These are phyloP conservation scores for Zymoseptoria brevis DNA, from an alignment of 2,329 filamentous ascomycete species.

Conservation along the genomic window DNA sequence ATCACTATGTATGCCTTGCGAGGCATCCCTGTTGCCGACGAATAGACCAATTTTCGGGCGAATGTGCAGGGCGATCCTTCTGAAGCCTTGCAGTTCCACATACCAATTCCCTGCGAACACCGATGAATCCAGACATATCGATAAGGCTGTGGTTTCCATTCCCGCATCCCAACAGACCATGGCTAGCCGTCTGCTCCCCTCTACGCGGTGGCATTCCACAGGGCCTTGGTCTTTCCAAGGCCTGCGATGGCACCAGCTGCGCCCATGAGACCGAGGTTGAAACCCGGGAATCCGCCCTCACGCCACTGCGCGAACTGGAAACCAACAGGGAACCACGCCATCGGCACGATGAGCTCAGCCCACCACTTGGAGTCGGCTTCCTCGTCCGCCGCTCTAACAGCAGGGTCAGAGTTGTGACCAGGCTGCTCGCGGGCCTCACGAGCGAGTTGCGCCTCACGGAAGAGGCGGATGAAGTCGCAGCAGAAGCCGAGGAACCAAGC, in stretches of 20 bases:
- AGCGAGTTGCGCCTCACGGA: slow-evolving; percentile 37
- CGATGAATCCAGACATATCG: neutral
- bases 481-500: slow-evolving; percentile 37
- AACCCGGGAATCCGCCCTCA: slow-evolving; percentile 35
- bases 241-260: slow-evolving; percentile 36
- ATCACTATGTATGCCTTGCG: neutral
- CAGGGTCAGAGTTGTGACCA: slow-evolving; percentile 18
- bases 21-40: too few relatives aligned
- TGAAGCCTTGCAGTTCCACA: neutral
- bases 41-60: neutral
- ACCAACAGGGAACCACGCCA: slow-evolving; percentile 39
- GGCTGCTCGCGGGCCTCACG: slow-evolving; percentile 25
- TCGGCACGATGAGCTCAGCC: slow-evolving; percentile 35
- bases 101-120: neutral
- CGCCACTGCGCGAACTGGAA: slow-evolving; percentile 32
- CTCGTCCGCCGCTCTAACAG: slow-evolving; percentile 29
- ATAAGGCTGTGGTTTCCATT: too few relatives aligned
- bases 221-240: slow-evolving; percentile 24
- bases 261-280: slow-evolving; percentile 39
- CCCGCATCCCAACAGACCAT: neutral
- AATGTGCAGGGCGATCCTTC: neutral
- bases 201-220: slow-evolving; percentile 29
- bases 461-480: slow-evolving; percentile 38
- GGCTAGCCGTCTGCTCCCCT: neutral
- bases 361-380: slow-evolving; percentile 38